Base-by-base conservation (phyloP, 495 filamentous ascomycete species). In the Lophiotrema nucula region DNA sequence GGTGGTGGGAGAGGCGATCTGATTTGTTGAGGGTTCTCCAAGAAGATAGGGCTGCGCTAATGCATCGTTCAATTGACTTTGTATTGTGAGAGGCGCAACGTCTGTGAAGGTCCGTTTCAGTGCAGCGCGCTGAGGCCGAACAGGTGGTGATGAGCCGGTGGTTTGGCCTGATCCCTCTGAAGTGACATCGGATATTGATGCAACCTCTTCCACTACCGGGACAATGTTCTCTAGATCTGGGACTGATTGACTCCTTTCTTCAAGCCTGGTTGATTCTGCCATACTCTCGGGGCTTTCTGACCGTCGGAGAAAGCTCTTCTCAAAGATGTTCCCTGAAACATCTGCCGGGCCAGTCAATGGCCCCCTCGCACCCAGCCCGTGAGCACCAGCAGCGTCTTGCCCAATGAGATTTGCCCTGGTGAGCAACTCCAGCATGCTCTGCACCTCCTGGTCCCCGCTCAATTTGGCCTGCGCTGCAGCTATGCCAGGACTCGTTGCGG, bases 101-200 rank as follows among this genome's bases (percentile, higher is more conserved):
- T 97, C 93, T 22, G 93, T 97, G 65, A 85, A 85, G 27, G 92
- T 95, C 69, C 92, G 83, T 75, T 88, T 95, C 61, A 96, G 76
- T 70, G 84, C 87, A 56, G 88, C 79, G 57, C 86, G 82, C 18
- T 45, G 46, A 27, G 58, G 46, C 68, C 83, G 78, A 31, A 84
- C 51, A 16, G 65, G 55, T 12, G 57, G 47, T 24, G 61, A 51
- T 10, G 55, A 27, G 13, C 27, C 43, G 2, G 61, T 18, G 3
- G 35, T 58, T 16, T 21, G 43, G 37, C 42, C 60, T 3, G 58
- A 51, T 19, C 2, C 45, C 8, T 62, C 52, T 44, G 52, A 52
- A 23, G 51, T 25, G 6, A 18, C 11, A 13, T 43, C 39, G 18
- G 39, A 43, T 6, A 43, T 43, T 43, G 39, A 18, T 11, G 39